A percentile compares a stretch with the other conserved stretches of the same genome.
Evolutionary conservation across 2,329 filamentous ascomycete genomes (phyloP).

Genomic region (Raffaelea ambrosiae): DNA sequence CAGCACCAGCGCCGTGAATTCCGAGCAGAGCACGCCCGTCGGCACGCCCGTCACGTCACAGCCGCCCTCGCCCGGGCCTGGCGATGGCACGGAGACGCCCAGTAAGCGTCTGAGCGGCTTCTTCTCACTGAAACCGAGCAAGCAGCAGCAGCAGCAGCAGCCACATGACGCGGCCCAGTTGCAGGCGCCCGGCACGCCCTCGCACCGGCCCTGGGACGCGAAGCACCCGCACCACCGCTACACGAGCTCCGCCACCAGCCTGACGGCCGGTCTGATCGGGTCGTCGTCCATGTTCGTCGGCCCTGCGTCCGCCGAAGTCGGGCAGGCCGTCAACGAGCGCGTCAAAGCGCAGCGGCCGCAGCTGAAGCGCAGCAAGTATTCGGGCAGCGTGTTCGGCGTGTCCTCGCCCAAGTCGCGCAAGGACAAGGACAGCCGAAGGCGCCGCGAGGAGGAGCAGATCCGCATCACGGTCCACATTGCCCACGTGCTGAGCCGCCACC

Average conservation of each 20-base stretch:
- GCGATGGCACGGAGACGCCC: slow-evolving; percentile 17
- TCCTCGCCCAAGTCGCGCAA: slow-evolving; percentile 8
- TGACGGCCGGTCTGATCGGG: slow-evolving; percentile 42
- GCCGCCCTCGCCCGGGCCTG: slow-evolving; percentile 26
- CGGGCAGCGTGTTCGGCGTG: slow-evolving; percentile 8
- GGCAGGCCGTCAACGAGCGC: slow-evolving; percentile 35
- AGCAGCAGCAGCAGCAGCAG: slow-evolving; percentile 38
- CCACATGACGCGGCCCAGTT: slow-evolving; percentile 4
- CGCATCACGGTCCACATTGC: slow-evolving; percentile 52
- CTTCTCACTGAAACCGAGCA: slow-evolving; percentile 32
- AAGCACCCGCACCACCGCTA: slow-evolving; percentile 8
- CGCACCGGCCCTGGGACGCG: slow-evolving; percentile 7
- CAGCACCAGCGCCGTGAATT: slow-evolving; percentile 23
- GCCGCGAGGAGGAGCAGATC: slow-evolving; percentile 22
- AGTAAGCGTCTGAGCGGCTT: slow-evolving; percentile 27
- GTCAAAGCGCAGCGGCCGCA: slow-evolving; percentile 26
- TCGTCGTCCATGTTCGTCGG: slow-evolving; percentile 44
- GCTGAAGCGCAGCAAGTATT: slow-evolving; percentile 12
- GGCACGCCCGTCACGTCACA: slow-evolving; percentile 34
- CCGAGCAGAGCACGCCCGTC: slow-evolving; percentile 32
- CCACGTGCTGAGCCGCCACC: slow-evolving; percentile 67
- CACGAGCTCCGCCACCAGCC: slow-evolving; percentile 20
- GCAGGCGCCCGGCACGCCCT: neutral
- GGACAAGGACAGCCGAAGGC: slow-evolving; percentile 9
- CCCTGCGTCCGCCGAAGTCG: slow-evolving; percentile 33